Percentiles rank a stretch among this genome's conserved stretches.
phyloP scores from a whole-genome alignment of 2,329 filamentous ascomycete species.

The Chrysosphaeria jannelii region DNA sequence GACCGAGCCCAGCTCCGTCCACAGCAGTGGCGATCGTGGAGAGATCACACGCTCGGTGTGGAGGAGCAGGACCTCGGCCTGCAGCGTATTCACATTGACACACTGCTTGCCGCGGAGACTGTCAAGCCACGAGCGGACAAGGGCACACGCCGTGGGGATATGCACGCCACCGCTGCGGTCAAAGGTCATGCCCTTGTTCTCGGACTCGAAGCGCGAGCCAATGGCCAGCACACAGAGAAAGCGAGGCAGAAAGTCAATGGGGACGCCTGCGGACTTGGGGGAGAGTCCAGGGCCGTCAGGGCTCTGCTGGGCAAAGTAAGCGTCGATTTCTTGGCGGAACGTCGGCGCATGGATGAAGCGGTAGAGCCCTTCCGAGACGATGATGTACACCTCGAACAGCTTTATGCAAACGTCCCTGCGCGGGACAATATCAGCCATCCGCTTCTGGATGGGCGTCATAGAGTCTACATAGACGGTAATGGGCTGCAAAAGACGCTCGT shows the following conservation, averaged over 20 bases:
- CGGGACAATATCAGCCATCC: conserved; percentile 25
- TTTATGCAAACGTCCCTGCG: conserved; percentile 18
- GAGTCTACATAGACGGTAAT: conserved; percentile 26
- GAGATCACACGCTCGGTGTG: conserved; percentile 21
- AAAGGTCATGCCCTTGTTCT: conserved; percentile 17
- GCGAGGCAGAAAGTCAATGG: conserved; percentile 16
- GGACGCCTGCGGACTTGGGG: conserved; percentile 8
- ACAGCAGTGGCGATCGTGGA: conserved; percentile 17
- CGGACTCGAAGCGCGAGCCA: conserved; percentile 20
- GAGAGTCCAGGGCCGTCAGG: too few relatives aligned
- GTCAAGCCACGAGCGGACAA: conserved; percentile 23
- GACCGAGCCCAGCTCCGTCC: conserved; percentile 23
- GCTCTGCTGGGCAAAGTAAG: conserved; percentile 14
- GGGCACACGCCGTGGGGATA: conserved; percentile 22
- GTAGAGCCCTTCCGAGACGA: conserved; percentile 20
- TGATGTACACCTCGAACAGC: conserved; percentile 17
- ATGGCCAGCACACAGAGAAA: conserved; percentile 21
- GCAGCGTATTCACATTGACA: conserved; percentile 20
- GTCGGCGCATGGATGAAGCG: conserved; percentile 21
- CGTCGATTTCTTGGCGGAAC: conserved; percentile 18
- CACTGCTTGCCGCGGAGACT: conserved; percentile 19
- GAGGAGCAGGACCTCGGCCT: conserved; percentile 21
- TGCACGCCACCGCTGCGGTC: conserved; percentile 23
- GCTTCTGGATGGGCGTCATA: conserved; percentile 24
- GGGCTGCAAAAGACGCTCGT: conserved; percentile 15